A percentile compares a stretch with the other conserved stretches of the same genome.
These are phyloP conservation scores for Pleurotus tuber-regium DNA, from an alignment of 768 basidiomycete species.

Conservation along the genomic window DNA sequence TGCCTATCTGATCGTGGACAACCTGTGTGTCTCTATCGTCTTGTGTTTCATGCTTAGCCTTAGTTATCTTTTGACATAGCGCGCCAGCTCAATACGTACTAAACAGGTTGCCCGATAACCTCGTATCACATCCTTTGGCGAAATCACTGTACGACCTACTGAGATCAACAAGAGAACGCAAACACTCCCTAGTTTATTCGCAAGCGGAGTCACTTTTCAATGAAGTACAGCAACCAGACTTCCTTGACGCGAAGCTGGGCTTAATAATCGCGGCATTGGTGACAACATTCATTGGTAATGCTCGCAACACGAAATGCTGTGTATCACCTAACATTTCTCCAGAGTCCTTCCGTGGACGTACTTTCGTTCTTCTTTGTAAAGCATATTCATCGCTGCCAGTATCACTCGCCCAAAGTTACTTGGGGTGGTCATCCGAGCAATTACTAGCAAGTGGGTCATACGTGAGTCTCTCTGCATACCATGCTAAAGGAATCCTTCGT, in stretches of 20 bases:
- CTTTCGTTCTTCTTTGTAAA: slow-evolving; percentile 52
- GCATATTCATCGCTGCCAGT: slow-evolving; percentile 66
- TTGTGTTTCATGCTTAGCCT: neutral
- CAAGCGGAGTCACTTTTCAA: slow-evolving; percentile 41
- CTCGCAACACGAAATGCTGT: slow-evolving; percentile 22
- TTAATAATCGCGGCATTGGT: slow-evolving; percentile 43
- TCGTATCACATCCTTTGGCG: slow-evolving; percentile 42
- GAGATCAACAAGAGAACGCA: slow-evolving; percentile 49
- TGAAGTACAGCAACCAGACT: slow-evolving; percentile 40
- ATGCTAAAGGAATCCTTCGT: neutral
- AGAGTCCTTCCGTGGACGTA: slow-evolving; percentile 62
- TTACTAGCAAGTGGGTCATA: slow-evolving; percentile 33
- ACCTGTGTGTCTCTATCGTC: slow-evolving; percentile 44
- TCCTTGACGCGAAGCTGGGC: slow-evolving; percentile 44
- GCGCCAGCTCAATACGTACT: slow-evolving; percentile 59
- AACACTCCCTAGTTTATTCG: slow-evolving; percentile 54
- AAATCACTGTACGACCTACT: slow-evolving; percentile 46
- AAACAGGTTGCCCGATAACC: slow-evolving; percentile 48
- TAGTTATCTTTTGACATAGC: slow-evolving; percentile 28
- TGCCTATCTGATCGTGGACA: slow-evolving; percentile 60
- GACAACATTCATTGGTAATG: slow-evolving; percentile 54
- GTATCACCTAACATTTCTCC: neutral
- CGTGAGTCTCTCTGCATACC: neutral
- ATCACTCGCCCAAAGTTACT: slow-evolving; percentile 51
- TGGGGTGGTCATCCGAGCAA: slow-evolving; percentile 44